These are phyloP conservation scores for Coniosporium apollinis DNA, from an alignment of 495 filamentous ascomycete species.

Conservation along the genomic window DNA sequence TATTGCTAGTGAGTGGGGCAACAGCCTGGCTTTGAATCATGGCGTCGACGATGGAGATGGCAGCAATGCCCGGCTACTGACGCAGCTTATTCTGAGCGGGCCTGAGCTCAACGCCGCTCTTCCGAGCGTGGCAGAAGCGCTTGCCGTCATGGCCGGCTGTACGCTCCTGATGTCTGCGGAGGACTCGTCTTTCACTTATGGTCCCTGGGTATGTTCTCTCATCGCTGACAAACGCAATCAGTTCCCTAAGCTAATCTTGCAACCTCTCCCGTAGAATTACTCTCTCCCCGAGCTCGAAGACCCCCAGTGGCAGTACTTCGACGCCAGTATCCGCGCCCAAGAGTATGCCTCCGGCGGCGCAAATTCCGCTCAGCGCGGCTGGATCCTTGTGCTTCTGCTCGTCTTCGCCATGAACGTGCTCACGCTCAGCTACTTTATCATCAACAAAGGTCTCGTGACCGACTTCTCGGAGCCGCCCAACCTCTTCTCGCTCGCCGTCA, in stretches of 20 bases:
- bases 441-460: constrained; percentile 39
- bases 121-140: constrained; percentile 47
- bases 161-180: constrained; percentile 40
- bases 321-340: constrained; percentile 36
- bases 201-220: neutral
- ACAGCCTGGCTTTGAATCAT: constrained; percentile 37
- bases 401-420: constrained; percentile 46
- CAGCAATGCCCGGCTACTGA: constrained; percentile 46
- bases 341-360: constrained; percentile 46
- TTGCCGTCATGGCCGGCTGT: constrained; percentile 48
- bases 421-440: constrained; percentile 40
- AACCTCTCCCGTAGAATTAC: constrained; percentile 31
- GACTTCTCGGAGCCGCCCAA: constrained; percentile 66
- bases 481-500: constrained; percentile 50
- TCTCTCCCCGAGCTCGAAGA: constrained; percentile 14
- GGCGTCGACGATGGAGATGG: constrained; percentile 42
- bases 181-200: constrained; percentile 8
- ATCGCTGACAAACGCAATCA: too few relatives aligned
- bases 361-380: constrained; percentile 39
- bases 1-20: constrained; percentile 29
- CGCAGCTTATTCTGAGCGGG: constrained; percentile 28
- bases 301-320: constrained; percentile 35
- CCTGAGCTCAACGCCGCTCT: constrained; percentile 23
- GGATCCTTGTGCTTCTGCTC: constrained; percentile 42
- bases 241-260: too few relatives aligned